Percentiles rank a stretch among this genome's conserved stretches.
Conservation (phyloP, 352 stramenopile species). For the Pythium apleroticum region DNA sequence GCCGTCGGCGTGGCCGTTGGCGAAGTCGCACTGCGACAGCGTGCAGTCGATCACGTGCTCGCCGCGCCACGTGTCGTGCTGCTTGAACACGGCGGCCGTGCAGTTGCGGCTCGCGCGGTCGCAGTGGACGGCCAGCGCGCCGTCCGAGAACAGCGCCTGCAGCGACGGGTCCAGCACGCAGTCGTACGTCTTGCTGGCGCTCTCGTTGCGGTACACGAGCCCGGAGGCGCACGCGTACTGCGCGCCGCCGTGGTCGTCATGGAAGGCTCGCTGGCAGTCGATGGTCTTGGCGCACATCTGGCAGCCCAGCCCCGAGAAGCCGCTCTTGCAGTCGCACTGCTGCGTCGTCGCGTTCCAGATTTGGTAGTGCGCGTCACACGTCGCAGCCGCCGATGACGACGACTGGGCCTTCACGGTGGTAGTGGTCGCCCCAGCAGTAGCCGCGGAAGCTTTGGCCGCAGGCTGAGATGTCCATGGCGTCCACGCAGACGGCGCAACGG, state of each 20-base stretch:
- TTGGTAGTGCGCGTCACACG: conserved; percentile 65
- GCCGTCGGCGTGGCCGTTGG: conserved; percentile 33
- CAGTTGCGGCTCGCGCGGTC: conserved; percentile 53
- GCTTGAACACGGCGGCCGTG: conserved; percentile 68
- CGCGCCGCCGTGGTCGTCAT: conserved; percentile 15
- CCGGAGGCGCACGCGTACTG: conserved; percentile 43
- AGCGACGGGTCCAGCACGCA: conserved; percentile 55
- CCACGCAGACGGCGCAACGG: conserved; percentile 12
- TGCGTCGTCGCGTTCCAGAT: conserved; percentile 47
- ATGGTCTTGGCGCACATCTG: conserved; percentile 48
- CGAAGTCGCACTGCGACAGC: conserved; percentile 53
- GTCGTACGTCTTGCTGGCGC: conserved; percentile 64
- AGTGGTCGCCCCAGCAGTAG: neutral
- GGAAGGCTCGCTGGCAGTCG: conserved; percentile 41
- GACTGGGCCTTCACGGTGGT: neutral
- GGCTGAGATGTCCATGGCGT: conserved; percentile 12
- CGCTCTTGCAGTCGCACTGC: conserved; percentile 52
- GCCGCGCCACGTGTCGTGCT: conserved; percentile 39
- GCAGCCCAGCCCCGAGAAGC: conserved; percentile 65
- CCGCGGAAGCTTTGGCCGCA: neutral
- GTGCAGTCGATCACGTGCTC: conserved; percentile 75
- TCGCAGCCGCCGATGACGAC: neutral
- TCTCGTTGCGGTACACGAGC: conserved; percentile 48
- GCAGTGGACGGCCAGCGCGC: conserved; percentile 61
- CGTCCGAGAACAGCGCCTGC: conserved; percentile 63